These are phyloP conservation scores for Amanita fuliginea DNA, from an alignment of 768 basidiomycete species.

Conservation along the genomic window DNA sequence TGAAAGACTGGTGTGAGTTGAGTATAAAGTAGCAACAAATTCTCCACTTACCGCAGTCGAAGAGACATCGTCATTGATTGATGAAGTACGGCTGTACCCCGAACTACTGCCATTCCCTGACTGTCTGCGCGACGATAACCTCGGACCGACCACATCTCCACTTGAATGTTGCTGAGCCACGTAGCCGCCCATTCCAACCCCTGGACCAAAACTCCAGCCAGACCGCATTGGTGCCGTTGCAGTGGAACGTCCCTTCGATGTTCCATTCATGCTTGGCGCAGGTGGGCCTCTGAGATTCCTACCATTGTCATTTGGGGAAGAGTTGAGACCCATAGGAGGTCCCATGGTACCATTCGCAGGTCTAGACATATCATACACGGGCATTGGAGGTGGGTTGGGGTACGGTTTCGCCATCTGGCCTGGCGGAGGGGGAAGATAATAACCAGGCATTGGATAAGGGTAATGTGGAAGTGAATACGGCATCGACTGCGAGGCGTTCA, in stretches of 20 bases:
- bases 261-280: conserved; percentile 18
- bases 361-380: conserved; percentile 18
- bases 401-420: conserved; percentile 7
- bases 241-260: conserved; percentile 16
- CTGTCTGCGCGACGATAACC: conserved; percentile 44
- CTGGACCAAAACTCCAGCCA: conserved; percentile 67
- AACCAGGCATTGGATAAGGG: conserved; percentile 17
- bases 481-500: conserved; percentile 21
- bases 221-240: conserved; percentile 28
- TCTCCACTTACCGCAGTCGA: conserved; percentile 63
- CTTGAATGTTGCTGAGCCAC: conserved; percentile 16
- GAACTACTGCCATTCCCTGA: conserved; percentile 36
- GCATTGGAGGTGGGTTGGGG: conserved; percentile 11
- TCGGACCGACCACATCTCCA: conserved; percentile 53
- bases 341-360: conserved; percentile 17
- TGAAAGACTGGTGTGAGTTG: conserved; percentile 3
- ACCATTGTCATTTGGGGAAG: conserved; percentile 15
- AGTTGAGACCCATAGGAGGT: conserved; percentile 11
- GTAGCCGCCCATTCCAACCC: conserved; percentile 38
- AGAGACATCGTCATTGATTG: conserved; percentile 59
- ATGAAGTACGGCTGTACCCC: conserved; percentile 45
- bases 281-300: conserved; percentile 7
- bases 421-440: conserved; percentile 14
- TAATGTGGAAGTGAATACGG: conserved; percentile 18
- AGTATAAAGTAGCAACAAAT: conserved; percentile 2